A percentile compares a stretch with the other conserved stretches of the same genome.
phyloP scores from a whole-genome alignment of 2,329 filamentous ascomycete species.

The Pseudophaeomoniella oleicola region DNA sequence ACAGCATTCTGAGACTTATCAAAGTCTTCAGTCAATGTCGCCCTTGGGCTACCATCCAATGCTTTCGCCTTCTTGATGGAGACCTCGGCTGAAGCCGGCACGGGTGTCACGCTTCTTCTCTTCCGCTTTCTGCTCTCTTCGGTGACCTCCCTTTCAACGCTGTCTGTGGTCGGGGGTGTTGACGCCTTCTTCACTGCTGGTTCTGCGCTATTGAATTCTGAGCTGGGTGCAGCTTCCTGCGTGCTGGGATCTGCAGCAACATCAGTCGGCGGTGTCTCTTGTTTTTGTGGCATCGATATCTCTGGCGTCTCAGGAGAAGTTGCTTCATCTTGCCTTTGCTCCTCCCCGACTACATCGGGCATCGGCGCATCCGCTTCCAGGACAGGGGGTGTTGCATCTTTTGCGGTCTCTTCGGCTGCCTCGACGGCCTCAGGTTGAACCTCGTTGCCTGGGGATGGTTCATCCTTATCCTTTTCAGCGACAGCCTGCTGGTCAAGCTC shows the following conservation, averaged over 20 bases:
- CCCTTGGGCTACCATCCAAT: slow-evolving; percentile 15
- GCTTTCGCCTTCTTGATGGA: slow-evolving; percentile 41
- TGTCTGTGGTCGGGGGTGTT: slow-evolving; percentile 13
- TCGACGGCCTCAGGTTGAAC: slow-evolving; percentile 10
- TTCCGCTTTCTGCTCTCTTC: slow-evolving; percentile 52
- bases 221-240: slow-evolving; percentile 5
- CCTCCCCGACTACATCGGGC: slow-evolving; percentile 3
- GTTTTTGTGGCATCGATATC: background rate
- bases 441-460: background rate
- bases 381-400: slow-evolving; percentile 6
- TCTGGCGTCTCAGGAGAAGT: slow-evolving; percentile 1
- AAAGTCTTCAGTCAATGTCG: background rate
- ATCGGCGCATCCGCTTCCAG: background rate
- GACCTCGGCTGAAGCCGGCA: slow-evolving; percentile 37
- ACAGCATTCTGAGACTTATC: background rate
- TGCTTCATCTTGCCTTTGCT: slow-evolving; percentile 5
- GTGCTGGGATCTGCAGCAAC: background rate
- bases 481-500: slow-evolving; percentile 24
- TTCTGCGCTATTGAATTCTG: slow-evolving; percentile 5
- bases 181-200: slow-evolving; percentile 4
- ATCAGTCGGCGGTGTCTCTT: background rate
- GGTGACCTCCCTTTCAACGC: slow-evolving; percentile 19
- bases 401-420: slow-evolving; percentile 12
- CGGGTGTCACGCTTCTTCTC: slow-evolving; percentile 49
- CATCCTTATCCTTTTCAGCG: slow-evolving; percentile 11